Evolutionary conservation across 257 asterid genomes (phyloP).

Genomic region (Solanum habrochaites): DNA sequence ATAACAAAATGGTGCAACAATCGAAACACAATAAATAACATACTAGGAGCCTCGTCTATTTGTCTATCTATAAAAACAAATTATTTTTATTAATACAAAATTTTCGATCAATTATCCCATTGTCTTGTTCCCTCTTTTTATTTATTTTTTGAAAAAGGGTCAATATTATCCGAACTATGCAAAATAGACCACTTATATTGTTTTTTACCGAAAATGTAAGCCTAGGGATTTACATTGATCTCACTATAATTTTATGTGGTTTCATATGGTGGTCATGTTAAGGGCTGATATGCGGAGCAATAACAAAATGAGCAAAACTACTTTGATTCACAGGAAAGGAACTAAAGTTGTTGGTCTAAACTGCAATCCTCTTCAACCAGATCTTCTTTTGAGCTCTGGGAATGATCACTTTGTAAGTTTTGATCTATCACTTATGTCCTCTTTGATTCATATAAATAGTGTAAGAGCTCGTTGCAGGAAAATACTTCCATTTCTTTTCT

Average conservation of each 20-base stretch:
- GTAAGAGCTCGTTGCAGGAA: not conserved
- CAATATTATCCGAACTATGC: too few species aligned
- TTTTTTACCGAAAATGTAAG: not conserved
- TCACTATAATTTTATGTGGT: not conserved
- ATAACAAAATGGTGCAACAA: too few species aligned
- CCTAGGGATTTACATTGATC: not conserved
- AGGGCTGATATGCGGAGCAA: conserved; percentile 74
- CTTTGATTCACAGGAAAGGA: conserved; percentile 86
- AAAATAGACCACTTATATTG: too few species aligned
- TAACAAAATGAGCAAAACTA: conserved; percentile 37
- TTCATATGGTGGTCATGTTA: conserved; percentile 6
- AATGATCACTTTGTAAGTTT: conserved; percentile 85
- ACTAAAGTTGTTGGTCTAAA: conserved; percentile 92
- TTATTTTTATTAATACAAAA: too few species aligned
- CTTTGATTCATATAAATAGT: not conserved
- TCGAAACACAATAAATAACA: too few species aligned
- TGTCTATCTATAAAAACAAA: too few species aligned
- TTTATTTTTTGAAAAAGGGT: too few species aligned
- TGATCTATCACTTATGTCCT: not conserved
- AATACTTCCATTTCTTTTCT: not conserved
- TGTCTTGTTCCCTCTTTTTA: too few species aligned
- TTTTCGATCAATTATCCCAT: too few species aligned
- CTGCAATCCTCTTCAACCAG: conserved; percentile 96
- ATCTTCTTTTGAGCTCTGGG: conserved; percentile 83
- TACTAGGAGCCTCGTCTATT: too few species aligned